Conservation (phyloP, 2,329 filamentous ascomycete genomes). For the Sclerotinia borealis region DNA sequence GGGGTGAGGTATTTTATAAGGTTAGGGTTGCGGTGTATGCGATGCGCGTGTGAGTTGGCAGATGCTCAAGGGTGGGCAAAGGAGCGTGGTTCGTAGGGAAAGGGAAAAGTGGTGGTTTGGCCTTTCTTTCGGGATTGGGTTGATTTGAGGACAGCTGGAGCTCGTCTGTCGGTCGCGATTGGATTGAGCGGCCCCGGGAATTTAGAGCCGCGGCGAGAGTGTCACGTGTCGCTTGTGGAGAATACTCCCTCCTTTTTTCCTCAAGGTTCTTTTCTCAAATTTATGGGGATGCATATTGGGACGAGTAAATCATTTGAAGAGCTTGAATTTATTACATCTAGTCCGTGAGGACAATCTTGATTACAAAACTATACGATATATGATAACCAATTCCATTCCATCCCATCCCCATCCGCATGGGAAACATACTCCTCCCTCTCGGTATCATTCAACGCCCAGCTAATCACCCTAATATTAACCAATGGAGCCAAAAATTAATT, state of each 20-base stretch:
- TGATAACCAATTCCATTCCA: background rate
- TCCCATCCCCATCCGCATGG: background rate
- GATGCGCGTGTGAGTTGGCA: conserved; percentile 14
- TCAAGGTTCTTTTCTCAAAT: background rate
- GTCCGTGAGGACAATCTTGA: conserved; percentile 14
- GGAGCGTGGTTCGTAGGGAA: conserved; percentile 30
- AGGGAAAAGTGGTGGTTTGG: conserved; percentile 17
- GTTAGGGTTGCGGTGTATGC: conserved; percentile 3
- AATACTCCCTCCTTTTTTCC: background rate
- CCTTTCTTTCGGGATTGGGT: background rate
- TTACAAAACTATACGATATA: conserved; percentile 8
- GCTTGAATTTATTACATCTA: background rate
- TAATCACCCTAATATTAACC: background rate
- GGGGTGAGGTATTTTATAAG: conserved; percentile 8
- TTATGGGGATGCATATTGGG: background rate
- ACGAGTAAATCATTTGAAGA: background rate
- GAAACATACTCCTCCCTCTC: conserved; percentile 2
- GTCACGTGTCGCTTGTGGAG: background rate
- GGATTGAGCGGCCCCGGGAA: background rate
- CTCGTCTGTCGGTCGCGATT: background rate
- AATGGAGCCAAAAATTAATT: background rate
- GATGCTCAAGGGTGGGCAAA: conserved; percentile 18
- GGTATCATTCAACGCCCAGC: conserved; percentile 6
- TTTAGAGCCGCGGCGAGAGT: background rate
- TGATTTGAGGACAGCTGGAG: conserved; percentile 18